phyloP scores from a whole-genome alignment of 208 protist genomes.

The Acanthamoeba rhysodes region DNA sequence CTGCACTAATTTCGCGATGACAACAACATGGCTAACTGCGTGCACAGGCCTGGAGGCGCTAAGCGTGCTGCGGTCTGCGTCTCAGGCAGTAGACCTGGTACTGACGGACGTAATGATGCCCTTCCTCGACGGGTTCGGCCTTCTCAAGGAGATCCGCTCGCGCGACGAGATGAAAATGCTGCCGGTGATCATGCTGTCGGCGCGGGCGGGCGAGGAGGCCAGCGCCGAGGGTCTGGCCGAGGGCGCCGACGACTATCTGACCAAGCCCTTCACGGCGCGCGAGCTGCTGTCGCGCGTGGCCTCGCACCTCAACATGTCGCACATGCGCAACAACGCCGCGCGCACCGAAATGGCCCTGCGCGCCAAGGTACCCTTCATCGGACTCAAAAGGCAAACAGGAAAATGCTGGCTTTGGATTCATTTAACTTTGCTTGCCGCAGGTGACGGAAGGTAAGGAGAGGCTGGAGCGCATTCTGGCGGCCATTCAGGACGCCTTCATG shows the following conservation, averaged over 20 bases:
- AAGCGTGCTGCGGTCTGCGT: background rate
- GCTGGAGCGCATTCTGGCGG: conserved; percentile 42
- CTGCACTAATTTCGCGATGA: background rate
- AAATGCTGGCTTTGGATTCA: background rate
- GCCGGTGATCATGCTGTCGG: conserved; percentile 79
- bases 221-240: conserved; percentile 38
- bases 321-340: background rate
- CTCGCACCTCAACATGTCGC: background rate
- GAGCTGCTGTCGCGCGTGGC: conserved; percentile 73
- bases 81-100: conserved; percentile 41
- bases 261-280: conserved; percentile 75
- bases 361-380: background rate
- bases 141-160: conserved; percentile 53
- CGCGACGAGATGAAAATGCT: background rate
- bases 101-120: conserved; percentile 81
- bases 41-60: conserved; percentile 45
- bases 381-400: background rate
- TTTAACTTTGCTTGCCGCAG: background rate
- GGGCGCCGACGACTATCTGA: conserved; percentile 80
- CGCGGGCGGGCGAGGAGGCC: conserved; percentile 75
- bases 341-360: background rate
- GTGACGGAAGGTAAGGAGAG: background rate
- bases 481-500: conserved; percentile 56
- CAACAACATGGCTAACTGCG: background rate
- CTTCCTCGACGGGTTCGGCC: conserved; percentile 72